Percentiles rank a stretch among this genome's conserved stretches.
Evolutionary conservation across 305 asterid genomes (phyloP).

Genomic region (Caryopteris hybrid): DNA sequence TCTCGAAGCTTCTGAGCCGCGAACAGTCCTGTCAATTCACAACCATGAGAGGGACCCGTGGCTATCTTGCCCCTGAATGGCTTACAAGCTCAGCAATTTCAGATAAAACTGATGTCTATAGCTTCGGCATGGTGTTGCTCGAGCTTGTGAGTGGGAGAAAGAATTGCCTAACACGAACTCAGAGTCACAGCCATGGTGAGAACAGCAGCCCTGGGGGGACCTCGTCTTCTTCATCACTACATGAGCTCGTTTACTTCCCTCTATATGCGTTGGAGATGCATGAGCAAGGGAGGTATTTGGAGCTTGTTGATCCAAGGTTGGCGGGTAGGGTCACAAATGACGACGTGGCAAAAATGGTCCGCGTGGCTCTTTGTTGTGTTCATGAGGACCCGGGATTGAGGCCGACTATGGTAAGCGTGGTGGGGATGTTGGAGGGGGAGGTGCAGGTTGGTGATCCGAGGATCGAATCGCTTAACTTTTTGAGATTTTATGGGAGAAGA

Average conservation of each 20-base stretch:
- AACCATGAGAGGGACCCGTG: conserved; percentile 71
- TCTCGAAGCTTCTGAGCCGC: conserved; percentile 44
- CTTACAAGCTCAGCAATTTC: conserved; percentile 55
- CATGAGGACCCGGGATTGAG: conserved; percentile 53
- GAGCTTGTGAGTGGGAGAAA: conserved; percentile 61
- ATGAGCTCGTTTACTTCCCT: conserved; percentile 42
- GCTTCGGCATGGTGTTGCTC: conserved; percentile 59
- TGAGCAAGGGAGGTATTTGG: conserved; percentile 40
- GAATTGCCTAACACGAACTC: conserved; percentile 28
- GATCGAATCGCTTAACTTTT: conserved; percentile 43
- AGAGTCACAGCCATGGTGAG: conserved; percentile 16
- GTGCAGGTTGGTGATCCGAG: conserved; percentile 29
- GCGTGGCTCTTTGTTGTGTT: conserved; percentile 52
- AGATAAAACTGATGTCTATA: conserved; percentile 61
- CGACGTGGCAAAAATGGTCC: conserved; percentile 47
- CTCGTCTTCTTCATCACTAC: background rate
- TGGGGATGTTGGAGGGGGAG: conserved; percentile 54
- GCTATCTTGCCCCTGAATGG: conserved; percentile 72
- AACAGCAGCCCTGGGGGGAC: background rate
- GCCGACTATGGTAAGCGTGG: conserved; percentile 51
- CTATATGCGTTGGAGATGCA: conserved; percentile 55
- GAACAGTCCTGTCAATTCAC: conserved; percentile 48
- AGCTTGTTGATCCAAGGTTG: conserved; percentile 49
- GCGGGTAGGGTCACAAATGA: conserved; percentile 27
- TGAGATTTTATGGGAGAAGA: conserved; percentile 52